Percentiles rank a stretch among this genome's conserved stretches.
Evolutionary conservation across 2,329 filamentous ascomycete species (phyloP).

Genomic region (Colletotrichum truncatum): DNA sequence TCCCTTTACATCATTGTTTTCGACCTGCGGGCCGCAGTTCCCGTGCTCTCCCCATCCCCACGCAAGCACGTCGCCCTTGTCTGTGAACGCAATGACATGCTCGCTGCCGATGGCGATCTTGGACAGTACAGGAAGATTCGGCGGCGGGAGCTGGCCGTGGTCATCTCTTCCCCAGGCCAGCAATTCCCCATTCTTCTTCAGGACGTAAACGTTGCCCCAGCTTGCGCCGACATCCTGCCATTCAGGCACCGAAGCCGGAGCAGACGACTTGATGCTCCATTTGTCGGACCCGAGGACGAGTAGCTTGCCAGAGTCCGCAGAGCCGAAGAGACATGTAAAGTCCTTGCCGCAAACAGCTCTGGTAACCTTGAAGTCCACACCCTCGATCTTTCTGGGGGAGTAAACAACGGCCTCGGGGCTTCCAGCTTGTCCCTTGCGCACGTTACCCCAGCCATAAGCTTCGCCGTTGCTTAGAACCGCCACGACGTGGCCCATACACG

Average conservation of each 20-base stretch:
- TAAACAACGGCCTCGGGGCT: slow-evolving; percentile 61
- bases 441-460: slow-evolving; percentile 89
- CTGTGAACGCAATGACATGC: slow-evolving; percentile 80
- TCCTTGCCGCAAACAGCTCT: slow-evolving; percentile 83
- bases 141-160: slow-evolving; percentile 80
- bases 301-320: slow-evolving; percentile 65
- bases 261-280: slow-evolving; percentile 69
- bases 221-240: slow-evolving; percentile 80
- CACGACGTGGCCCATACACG: slow-evolving; percentile 82
- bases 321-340: slow-evolving; percentile 79
- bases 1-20: slow-evolving; percentile 73
- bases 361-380: slow-evolving; percentile 67
- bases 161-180: slow-evolving; percentile 85
- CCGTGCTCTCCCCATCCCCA: slow-evolving; percentile 99
- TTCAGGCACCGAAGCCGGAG: slow-evolving; percentile 59
- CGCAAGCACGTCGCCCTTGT: slow-evolving; percentile 73
- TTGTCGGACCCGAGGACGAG: slow-evolving; percentile 79
- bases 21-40: slow-evolving; percentile 82
- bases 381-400: slow-evolving; percentile 68
- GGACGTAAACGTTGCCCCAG: slow-evolving; percentile 84
- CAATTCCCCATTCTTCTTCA: slow-evolving; percentile 68
- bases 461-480: slow-evolving; percentile 78
- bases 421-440: slow-evolving; percentile 86
- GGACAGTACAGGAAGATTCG: slow-evolving; percentile 64
- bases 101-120: slow-evolving; percentile 88